Conservation (phyloP, 768 basidiomycete genomes). For the Chalciporus pseudorubinellus region DNA sequence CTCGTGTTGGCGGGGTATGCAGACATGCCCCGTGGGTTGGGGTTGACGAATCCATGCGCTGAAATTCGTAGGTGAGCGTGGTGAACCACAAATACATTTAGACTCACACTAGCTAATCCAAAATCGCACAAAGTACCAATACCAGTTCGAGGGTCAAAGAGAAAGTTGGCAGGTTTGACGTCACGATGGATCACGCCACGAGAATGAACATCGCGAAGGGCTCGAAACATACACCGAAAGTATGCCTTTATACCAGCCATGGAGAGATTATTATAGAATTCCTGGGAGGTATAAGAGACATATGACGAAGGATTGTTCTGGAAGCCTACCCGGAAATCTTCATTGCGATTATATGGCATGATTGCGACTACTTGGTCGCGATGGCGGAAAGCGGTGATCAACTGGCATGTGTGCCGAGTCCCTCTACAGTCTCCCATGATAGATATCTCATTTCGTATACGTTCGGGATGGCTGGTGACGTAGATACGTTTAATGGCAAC, state of each 20-base stretch:
- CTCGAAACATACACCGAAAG: slow-evolving; percentile 88
- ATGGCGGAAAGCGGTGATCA: slow-evolving; percentile 91
- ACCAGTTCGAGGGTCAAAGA: slow-evolving; percentile 83
- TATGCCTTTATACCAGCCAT: slow-evolving; percentile 80
- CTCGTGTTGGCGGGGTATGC: slow-evolving; percentile 64
- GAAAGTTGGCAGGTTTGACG: slow-evolving; percentile 97
- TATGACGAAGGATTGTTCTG: not conserved
- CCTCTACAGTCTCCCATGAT: slow-evolving; percentile 87
- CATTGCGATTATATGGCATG: slow-evolving; percentile 90
- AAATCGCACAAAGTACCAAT: slow-evolving; percentile 91
- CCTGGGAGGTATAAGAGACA: slow-evolving; percentile 39
- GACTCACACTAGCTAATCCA: slow-evolving; percentile 86
- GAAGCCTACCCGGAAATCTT: slow-evolving; percentile 86
- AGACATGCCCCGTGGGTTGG: slow-evolving; percentile 61
- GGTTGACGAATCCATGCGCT: slow-evolving; percentile 55
- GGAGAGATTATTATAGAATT: slow-evolving; percentile 74
- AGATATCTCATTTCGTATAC: slow-evolving; percentile 89
- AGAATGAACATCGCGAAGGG: slow-evolving; percentile 82
- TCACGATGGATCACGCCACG: slow-evolving; percentile 92
- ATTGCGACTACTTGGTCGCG: slow-evolving; percentile 91
- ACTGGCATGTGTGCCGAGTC: slow-evolving; percentile 83
- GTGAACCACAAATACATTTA: not conserved
- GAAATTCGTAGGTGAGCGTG: slow-evolving; percentile 10
- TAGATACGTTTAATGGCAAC: slow-evolving; percentile 97
- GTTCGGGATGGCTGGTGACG: slow-evolving; percentile 89